Conservation (phyloP, 2,329 filamentous ascomycete species). For the Colletotrichum paranaense region DNA sequence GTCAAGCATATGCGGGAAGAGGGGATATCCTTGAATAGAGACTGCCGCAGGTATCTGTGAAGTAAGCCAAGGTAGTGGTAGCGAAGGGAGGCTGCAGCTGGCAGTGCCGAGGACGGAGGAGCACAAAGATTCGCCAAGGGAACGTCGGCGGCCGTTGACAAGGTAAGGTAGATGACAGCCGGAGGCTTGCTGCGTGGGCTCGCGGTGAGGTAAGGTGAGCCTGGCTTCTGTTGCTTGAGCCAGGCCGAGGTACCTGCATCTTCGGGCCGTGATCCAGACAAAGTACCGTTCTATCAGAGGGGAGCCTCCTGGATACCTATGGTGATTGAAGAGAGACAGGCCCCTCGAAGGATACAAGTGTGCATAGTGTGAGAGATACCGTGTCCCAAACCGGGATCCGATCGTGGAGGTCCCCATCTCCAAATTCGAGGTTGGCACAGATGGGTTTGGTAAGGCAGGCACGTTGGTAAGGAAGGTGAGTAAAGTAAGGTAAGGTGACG, state of each 20-base stretch:
- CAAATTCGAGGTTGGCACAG: not conserved
- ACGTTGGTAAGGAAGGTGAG: not conserved
- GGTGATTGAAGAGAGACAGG: not conserved
- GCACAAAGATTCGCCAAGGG: not conserved
- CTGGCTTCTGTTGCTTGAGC: not conserved
- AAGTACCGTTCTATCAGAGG: not conserved
- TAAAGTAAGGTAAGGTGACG: not conserved
- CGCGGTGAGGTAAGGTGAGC: not conserved
- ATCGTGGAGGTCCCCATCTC: not conserved
- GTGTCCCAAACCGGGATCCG: not conserved
- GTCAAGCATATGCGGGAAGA: not conserved
- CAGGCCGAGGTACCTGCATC: conserved; percentile 16
- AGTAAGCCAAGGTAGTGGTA: not conserved
- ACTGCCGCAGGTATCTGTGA: not conserved
- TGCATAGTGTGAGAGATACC: not conserved
- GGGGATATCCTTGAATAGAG: not conserved
- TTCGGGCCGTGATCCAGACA: conserved; percentile 5
- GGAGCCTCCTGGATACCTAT: not conserved
- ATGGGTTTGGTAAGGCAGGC: not conserved
- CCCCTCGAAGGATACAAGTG: not conserved
- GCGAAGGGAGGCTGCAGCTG: not conserved
- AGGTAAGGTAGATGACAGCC: not conserved
- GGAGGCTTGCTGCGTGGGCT: not conserved
- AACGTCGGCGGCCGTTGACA: not conserved
- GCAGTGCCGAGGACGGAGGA: not conserved